A percentile compares a stretch with the other conserved stretches of the same genome.
Conservation (phyloP, 2,329 filamentous ascomycete species). For the Colletotrichum paranaense region DNA sequence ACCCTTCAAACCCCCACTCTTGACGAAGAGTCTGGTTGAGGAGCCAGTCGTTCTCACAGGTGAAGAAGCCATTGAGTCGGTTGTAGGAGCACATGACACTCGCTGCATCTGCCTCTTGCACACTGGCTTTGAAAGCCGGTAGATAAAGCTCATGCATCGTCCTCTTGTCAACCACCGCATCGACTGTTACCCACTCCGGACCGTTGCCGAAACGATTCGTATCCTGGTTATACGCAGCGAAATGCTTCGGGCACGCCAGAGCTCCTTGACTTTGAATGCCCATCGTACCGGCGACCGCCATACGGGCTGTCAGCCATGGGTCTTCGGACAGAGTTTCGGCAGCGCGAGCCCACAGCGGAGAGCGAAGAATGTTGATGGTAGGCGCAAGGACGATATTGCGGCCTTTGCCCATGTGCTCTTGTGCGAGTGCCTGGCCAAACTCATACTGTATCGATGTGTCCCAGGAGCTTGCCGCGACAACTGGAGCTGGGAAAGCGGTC, state of each 20-base stretch:
- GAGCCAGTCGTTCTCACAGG: constrained; percentile 37
- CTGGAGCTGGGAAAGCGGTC: background rate
- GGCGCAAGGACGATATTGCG: constrained; percentile 70
- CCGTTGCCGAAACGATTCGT: constrained; percentile 33
- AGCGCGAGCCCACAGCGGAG: constrained; percentile 70
- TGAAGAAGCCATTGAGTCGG: constrained; percentile 54
- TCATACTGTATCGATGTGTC: constrained; percentile 43
- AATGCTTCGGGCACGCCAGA: constrained; percentile 48
- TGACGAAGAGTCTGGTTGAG: constrained; percentile 15
- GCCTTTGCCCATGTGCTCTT: constrained; percentile 55
- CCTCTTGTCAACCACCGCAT: constrained; percentile 61
- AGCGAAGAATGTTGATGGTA: constrained; percentile 72
- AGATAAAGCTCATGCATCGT: constrained; percentile 73
- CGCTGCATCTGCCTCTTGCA: constrained; percentile 64
- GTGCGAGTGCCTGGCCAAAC: constrained; percentile 22
- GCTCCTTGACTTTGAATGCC: constrained; percentile 47
- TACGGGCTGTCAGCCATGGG: constrained; percentile 42
- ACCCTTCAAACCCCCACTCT: constrained; percentile 31
- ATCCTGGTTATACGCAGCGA: constrained; percentile 60
- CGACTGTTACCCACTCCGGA: constrained; percentile 56
- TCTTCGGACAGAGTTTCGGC: constrained; percentile 74
- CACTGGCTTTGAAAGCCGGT: constrained; percentile 71
- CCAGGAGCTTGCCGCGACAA: constrained; percentile 37
- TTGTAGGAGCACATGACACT: constrained; percentile 71
- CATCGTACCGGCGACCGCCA: constrained; percentile 43